Base-by-base conservation (phyloP, 352 stramenopile genomes). In the Pythium sukuiense region DNA sequence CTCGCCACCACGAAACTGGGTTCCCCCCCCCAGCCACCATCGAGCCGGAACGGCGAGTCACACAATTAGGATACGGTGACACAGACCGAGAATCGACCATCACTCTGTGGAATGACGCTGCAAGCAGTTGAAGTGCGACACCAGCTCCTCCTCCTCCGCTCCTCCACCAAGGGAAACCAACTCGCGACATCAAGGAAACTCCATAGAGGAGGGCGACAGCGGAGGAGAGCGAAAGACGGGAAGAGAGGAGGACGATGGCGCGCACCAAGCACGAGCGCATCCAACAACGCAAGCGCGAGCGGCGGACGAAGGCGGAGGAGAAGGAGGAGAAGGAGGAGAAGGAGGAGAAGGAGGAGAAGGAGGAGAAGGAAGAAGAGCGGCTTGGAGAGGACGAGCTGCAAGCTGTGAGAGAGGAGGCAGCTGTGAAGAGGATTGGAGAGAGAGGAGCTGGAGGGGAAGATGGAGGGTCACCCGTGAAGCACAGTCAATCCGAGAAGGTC, bases 231-330 rank as follows among this genome's bases (percentile, higher is more conserved):
- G 14, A 11, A 24, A 52, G 45, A 13, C 7, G 39, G 24, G 16
- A 13, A 48, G 14, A 6, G 7, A 48, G 18, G 39, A 52, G 45
- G 53, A 49, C 50, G 29, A 68, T 68, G 54, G 61, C 61, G 14
- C 43, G 60, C 29, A 68, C 61, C 54, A 68, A 68, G 54, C 53
- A 68, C 54, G 61, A 68, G 53, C 53, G 53, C 9, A 37, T 41
- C 20, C 55, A 54, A 18, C 53, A 68, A 54, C 61, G 54, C 41
- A 30, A 59, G 54, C 37, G 43, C 26, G 29, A 53, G 59, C 52
- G 39, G 7, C 39, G 26, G 35, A 55, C 20, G 32, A 39, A 32
- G 30, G 58, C 41, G 43, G 48, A 30, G 54, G 50, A 57, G 50
- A 14, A 41, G 6, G 39, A 24, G 39, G 18, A 24, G 14, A 16